Percentiles rank a stretch among this genome's conserved stretches.
Evolutionary conservation across 2,329 filamentous ascomycete genomes (phyloP).

Genomic region (Botrytis cinerea): DNA sequence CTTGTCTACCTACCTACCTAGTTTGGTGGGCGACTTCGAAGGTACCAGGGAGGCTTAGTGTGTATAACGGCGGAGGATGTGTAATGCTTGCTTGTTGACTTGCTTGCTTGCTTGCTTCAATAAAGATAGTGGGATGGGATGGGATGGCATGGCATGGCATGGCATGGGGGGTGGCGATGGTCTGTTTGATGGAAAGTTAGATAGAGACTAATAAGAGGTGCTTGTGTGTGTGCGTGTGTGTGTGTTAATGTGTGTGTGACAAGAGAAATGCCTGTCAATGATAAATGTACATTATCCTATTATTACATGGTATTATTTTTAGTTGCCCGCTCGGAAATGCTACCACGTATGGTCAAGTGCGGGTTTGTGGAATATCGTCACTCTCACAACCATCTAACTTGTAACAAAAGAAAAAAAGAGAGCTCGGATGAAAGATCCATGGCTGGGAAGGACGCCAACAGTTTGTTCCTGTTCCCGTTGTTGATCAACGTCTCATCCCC

Average conservation of each 20-base stretch:
- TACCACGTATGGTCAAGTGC: slow-evolving; percentile 1
- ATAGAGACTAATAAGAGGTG: not conserved
- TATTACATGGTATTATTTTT: not conserved
- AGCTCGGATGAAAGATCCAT: slow-evolving; percentile 6
- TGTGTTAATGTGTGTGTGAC: not conserved
- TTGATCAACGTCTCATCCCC: slow-evolving; percentile 13
- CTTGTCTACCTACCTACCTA: not conserved
- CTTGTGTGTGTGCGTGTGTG: not conserved
- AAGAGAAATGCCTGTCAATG: not conserved
- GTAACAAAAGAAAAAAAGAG: not conserved
- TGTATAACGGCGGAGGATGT: slow-evolving; percentile 4
- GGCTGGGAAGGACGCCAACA: not conserved
- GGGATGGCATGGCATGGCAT: not conserved
- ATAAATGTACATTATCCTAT: not conserved
- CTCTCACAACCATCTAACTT: too few relatives aligned
- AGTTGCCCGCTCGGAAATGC: not conserved
- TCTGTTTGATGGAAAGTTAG: not conserved
- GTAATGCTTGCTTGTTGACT: not conserved
- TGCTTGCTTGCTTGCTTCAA: not conserved
- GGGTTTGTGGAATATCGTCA: not conserved
- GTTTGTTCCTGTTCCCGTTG: slow-evolving; percentile 7
- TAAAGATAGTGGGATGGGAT: not conserved
- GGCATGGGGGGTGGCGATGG: not conserved
- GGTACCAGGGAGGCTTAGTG: not conserved
- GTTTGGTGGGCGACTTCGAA: not conserved